Conservation (phyloP, 768 basidiomycete species). For the Xerocomus brunneocitrinus region DNA sequence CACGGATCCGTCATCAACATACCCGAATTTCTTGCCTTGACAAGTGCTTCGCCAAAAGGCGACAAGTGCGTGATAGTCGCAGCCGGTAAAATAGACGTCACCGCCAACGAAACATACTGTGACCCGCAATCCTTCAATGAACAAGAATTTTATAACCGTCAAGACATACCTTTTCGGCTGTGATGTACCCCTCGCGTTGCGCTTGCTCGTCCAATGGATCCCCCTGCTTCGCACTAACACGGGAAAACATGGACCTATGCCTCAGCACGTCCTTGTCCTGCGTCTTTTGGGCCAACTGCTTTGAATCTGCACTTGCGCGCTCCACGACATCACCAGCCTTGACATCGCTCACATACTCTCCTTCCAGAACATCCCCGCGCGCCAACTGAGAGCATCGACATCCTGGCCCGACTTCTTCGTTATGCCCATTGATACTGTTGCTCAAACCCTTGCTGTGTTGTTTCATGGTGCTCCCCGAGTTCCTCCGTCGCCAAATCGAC, state of each 20-base stretch:
- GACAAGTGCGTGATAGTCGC: slow-evolving; percentile 19
- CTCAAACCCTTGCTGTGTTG: slow-evolving; percentile 4
- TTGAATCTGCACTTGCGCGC: not conserved
- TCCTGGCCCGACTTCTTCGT: not conserved
- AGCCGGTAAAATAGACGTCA: slow-evolving; percentile 24
- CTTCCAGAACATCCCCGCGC: not conserved
- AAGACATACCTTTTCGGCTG: slow-evolving; percentile 25
- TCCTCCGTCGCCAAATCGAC: slow-evolving; percentile 15
- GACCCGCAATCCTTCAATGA: not conserved
- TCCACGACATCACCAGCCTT: not conserved
- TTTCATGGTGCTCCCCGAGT: slow-evolving; percentile 10
- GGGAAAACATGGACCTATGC: slow-evolving; percentile 22
- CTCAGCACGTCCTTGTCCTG: slow-evolving; percentile 27
- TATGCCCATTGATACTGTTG: not conserved
- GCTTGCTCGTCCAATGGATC: slow-evolving; percentile 1
- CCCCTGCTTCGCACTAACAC: slow-evolving; percentile 21
- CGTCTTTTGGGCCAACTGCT: not conserved
- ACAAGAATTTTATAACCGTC: not conserved
- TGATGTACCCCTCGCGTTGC: slow-evolving; percentile 21
- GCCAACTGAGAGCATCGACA: not conserved
- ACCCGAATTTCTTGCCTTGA: slow-evolving; percentile 21
- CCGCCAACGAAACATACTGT: slow-evolving; percentile 25
- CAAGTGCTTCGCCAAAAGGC: slow-evolving; percentile 20
- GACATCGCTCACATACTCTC: not conserved
- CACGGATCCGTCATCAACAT: not conserved